Evolutionary conservation across 2,329 filamentous ascomycete species (phyloP), one percentile per base, ranked within the genome.

Genomic region (Nothophaeocryptopus gaeumannii): DNA sequence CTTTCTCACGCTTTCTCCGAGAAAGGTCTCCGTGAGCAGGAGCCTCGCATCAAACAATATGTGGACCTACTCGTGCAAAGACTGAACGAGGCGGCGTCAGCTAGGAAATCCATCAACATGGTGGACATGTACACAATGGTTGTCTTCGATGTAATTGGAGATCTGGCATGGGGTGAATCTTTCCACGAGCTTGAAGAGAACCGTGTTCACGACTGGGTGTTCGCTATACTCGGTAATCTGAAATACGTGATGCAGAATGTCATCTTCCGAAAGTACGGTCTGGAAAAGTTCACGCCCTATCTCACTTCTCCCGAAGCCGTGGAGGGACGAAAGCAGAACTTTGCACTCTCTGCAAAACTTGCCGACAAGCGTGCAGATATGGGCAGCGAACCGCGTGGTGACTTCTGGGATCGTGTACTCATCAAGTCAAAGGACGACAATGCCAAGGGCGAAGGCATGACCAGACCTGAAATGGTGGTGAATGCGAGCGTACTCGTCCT

Each of bases 11-110:
- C 56, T 5, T 52, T 55, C 41, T 45, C 39, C 3, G 53, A 58
- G 16, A 67, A 67, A 40, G 70, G 70, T 1, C 50, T 74, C 11
- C 43, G 48, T 12, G 51, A 69, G 39, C 69, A 72, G 41, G 66
- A 70, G 52, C 65, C 64, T 1, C 64, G 69, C 58, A 44, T 76
- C 50, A 62, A 63, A 49, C 46, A 58, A 1, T 73, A 74, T 51
- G 66, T 72, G 12, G 60, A 70, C 44, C 52, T 73, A 5, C 67
- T 74, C 30, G 63, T 74, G 15, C 29, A 45, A 11, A 39, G 50
- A 36, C 42, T 58, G 8, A 34, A 31, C 16, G 48, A 54, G 34
- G 40, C 45, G 11, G 52, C 50, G 30, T 9, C 35, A 11, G 20
- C 32, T 3, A 43, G 59, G 8, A 58, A 61, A 26, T 51, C 74